A percentile compares a stretch with the other conserved stretches of the same genome.
Conservation (phyloP, 2,329 filamentous ascomycete species). For the Colletotrichum tofieldiae region DNA sequence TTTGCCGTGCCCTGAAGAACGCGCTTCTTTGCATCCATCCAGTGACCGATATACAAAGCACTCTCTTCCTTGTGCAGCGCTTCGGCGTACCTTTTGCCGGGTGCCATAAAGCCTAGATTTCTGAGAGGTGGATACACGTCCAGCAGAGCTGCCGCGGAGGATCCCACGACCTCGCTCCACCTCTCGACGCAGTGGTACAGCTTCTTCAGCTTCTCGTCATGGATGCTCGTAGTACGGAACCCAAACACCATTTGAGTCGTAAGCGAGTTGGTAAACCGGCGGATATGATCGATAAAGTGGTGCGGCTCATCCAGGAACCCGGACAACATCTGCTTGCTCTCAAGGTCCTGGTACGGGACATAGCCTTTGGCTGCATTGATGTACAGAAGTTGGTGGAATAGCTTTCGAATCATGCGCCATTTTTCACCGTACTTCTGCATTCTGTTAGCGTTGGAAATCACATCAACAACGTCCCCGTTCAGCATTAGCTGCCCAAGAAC, state of each 20-base stretch:
- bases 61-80: constrained; percentile 50
- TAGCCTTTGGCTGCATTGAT: constrained; percentile 57
- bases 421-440: constrained; percentile 24
- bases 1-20: constrained; percentile 39
- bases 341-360: constrained; percentile 54
- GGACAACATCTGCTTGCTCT: constrained; percentile 63
- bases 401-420: constrained; percentile 45
- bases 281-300: constrained; percentile 60
- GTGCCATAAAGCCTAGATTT: constrained; percentile 34
- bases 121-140: constrained; percentile 63
- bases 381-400: constrained; percentile 58
- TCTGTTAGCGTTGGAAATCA: background rate
- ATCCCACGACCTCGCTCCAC: constrained; percentile 56
- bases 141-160: constrained; percentile 58
- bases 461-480: too few relatives aligned
- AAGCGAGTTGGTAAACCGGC: constrained; percentile 65
- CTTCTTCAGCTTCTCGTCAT: constrained; percentile 60
- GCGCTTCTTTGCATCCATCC: constrained; percentile 42
- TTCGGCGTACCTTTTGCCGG: constrained; percentile 50
- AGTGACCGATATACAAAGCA: constrained; percentile 41
- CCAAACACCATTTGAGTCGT: constrained; percentile 68
- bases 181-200: constrained; percentile 58
- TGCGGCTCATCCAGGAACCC: constrained; percentile 55
- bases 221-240: constrained; percentile 58
- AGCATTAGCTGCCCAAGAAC: background rate